Base-by-base conservation (phyloP, 73 alveolate genomes). In the Paramecium sexaurelia region DNA sequence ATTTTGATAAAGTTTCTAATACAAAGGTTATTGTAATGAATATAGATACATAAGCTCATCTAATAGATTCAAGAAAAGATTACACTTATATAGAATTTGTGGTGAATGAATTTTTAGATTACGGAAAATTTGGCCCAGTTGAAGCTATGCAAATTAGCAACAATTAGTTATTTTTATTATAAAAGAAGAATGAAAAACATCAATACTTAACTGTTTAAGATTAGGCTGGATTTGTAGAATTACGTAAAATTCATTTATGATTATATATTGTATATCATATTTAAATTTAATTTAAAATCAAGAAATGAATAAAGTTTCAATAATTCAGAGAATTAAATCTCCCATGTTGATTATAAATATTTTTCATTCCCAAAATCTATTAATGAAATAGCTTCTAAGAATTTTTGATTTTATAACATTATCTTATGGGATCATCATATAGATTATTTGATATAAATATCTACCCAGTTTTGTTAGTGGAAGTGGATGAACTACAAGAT, bases 121-220 rank as follows among this genome's bases (percentile, higher is more conserved):
- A 73, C 35, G 87, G 87, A 0, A 73, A 73, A 11, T 73, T 29
- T 73, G 87, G 87, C 7, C 66, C 87, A 11, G 67, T 73, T 7
- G 55, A 73, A 73, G 66, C 55, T 1, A 73, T 73, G 55, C 10
- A 33, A 24, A 39, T 73, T 6, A 73, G 87, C n/a, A 73, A 73
- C 7, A 73, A 73, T 22, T 73, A 73, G 35, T 33, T 73, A 35
- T 73, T 73, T 32, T 73, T 73, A 35, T 39, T 73, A 33, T 73
- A 73, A 73, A 73, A 73, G 6, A 73, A 35, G 13, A 19, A 73
- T 73, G 87, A 73, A 36, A 73, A 39, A 17, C 24, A 73, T 36
- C 56, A 73, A 36, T 73, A 73, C 27, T 39, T 73, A 20, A 73
- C 87, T 33, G 36, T 36, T 2, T 73, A 36, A 15, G 87, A 73